phyloP scores from a whole-genome alignment of 208 protist genomes.

The Herpetomonas tarakana region DNA sequence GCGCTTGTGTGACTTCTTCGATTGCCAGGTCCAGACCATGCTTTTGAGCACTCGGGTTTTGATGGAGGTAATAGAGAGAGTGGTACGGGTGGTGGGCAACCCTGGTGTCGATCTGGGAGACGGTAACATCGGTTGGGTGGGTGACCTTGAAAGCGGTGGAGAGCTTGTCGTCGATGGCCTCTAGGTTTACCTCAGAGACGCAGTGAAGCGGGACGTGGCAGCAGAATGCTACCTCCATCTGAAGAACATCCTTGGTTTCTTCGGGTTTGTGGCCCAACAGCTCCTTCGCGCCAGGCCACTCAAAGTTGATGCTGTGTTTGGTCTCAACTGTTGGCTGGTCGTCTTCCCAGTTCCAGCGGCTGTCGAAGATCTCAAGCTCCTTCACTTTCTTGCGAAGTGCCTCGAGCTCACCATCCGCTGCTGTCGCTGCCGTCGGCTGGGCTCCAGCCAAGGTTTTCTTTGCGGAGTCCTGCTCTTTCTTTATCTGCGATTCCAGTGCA shows the following conservation, averaged over 20 bases:
- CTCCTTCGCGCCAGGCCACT: conserved; percentile 21
- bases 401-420: background rate
- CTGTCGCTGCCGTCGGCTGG: background rate
- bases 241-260: conserved; percentile 28
- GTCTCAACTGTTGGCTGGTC: conserved; percentile 19
- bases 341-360: conserved; percentile 9
- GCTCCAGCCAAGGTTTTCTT: conserved; percentile 1
- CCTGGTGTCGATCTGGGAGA: conserved; percentile 21
- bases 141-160: conserved; percentile 28
- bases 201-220: conserved; percentile 31
- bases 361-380: conserved; percentile 20
- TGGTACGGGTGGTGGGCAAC: conserved; percentile 30
- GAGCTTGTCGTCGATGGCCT: conserved; percentile 16
- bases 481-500: conserved; percentile 5
- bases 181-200: conserved; percentile 21
- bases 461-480: conserved; percentile 4
- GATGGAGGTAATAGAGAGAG: conserved; percentile 28
- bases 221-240: conserved; percentile 23
- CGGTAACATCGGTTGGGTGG: conserved; percentile 20
- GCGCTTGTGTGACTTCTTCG: conserved; percentile 26
- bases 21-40: conserved; percentile 48
- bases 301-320: conserved; percentile 31
- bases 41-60: conserved; percentile 17
- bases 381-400: conserved; percentile 10
- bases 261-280: conserved; percentile 44